Base-by-base conservation (phyloP, 2,329 filamentous ascomycete species). In the Fusarium clavum region DNA sequence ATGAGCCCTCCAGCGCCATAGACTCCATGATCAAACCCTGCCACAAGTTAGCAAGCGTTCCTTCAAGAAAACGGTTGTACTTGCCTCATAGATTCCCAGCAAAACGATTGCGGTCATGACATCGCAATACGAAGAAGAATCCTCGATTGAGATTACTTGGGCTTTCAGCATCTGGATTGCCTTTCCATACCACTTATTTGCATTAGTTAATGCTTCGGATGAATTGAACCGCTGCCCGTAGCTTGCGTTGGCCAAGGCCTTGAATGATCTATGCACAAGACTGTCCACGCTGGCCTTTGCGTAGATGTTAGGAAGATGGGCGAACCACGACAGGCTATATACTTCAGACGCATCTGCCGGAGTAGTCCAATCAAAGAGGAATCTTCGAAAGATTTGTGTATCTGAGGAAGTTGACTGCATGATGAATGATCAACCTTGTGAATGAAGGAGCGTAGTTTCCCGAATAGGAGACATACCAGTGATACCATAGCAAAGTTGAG, bases 21-120 rank as follows among this genome's bases (percentile, higher is more conserved):
- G 52, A 55, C 10, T 55, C 24, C 14, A 32, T 29, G 13, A 55
- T 55, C 4, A 55, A 8, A 18, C 52, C 16, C 52, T 55, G 1
- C 0, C 8, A 0, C 3, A 0, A 11, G 9, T 43, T 4, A 43
- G 24, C 2, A 6, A 53, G 5, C 2, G 13, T 3, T 3, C 14
- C 16, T 8, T 2, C 5, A 8, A 30, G 25, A 5, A 9, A 10
- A 16, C 1, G 8, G 8, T 8, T 30, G 6, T 8, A n/a, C 41
- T 38, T 34, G 46, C 52, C 41, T 46, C 52, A 22, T 55, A 55
- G 2, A 55, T 34, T 1, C 52, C 29, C 6, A 55, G 18, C 24
- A 55, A 16, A 2, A 32, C 13, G 20, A 55, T 34, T 6, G 41
- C 29, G 5, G 16, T 22, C 13, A 55, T 45, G 18, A 46, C 41